These are phyloP conservation scores for Daldinia concentrica DNA, from an alignment of 495 filamentous ascomycete genomes.

Conservation along the genomic window DNA sequence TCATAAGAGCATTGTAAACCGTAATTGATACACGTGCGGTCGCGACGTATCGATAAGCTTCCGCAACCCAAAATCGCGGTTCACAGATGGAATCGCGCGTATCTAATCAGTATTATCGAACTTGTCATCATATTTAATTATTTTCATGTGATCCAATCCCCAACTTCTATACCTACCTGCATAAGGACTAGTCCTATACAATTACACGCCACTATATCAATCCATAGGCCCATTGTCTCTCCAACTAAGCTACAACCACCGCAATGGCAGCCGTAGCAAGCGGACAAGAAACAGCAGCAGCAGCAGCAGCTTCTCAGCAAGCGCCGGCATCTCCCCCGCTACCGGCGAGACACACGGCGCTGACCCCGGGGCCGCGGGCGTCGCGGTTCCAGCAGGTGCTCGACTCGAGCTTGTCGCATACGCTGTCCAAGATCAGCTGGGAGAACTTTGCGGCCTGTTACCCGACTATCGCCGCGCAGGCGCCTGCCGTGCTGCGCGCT, in stretches of 20 bases:
- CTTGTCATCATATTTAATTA: neutral
- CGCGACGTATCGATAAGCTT: slow-evolving; percentile 43
- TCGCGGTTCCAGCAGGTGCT: slow-evolving; percentile 75
- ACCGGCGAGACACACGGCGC: slow-evolving; percentile 64
- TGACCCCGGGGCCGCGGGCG: slow-evolving; percentile 79
- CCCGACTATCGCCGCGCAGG: slow-evolving; percentile 78
- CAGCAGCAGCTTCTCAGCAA: slow-evolving; percentile 23
- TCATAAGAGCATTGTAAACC: too few relatives aligned
- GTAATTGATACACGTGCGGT: slow-evolving; percentile 32
- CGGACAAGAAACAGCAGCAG: slow-evolving; percentile 20
- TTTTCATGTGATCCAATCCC: slow-evolving; percentile 6
- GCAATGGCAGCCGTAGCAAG: slow-evolving; percentile 18
- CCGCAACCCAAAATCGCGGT: slow-evolving; percentile 33
- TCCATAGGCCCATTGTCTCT: neutral
- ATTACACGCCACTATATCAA: slow-evolving; percentile 1
- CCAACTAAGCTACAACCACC: neutral
- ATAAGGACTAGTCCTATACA: neutral
- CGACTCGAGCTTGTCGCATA: slow-evolving; percentile 70
- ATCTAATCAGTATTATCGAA: slow-evolving; percentile 9
- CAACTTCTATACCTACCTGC: neutral
- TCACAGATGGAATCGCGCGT: slow-evolving; percentile 28
- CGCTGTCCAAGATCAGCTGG: slow-evolving; percentile 76
- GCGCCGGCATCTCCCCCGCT: slow-evolving; percentile 55
- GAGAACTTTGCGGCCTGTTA: slow-evolving; percentile 88
- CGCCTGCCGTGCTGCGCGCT: slow-evolving; percentile 70